phyloP scores from a whole-genome alignment of 2,329 filamentous ascomycete genomes.

The Venturia nashicola region DNA sequence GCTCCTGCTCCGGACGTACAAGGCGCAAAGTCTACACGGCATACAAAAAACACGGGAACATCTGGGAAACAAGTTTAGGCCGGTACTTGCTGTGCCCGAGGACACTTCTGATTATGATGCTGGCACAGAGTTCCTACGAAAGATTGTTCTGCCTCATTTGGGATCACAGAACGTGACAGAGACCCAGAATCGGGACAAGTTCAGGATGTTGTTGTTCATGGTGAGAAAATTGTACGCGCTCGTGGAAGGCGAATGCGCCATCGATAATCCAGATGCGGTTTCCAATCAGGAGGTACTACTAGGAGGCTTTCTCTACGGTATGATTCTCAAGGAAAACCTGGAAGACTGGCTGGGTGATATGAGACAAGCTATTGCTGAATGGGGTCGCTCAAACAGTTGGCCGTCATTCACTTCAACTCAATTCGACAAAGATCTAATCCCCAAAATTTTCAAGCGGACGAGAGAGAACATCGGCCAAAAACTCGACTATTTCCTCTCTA shows the following conservation, averaged over 20 bases:
- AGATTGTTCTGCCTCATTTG: constrained; percentile 82
- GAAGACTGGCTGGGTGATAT: constrained; percentile 78
- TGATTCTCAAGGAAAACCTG: constrained; percentile 88
- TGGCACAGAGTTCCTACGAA: constrained; percentile 80
- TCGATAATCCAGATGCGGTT: constrained; percentile 93
- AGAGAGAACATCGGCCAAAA: constrained; percentile 82
- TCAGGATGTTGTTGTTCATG: constrained; percentile 90
- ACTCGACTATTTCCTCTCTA: constrained; percentile 92
- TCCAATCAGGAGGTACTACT: constrained; percentile 93
- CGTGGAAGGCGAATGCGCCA: constrained; percentile 80
- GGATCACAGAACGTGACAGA: constrained; percentile 77
- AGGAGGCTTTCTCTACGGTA: constrained; percentile 85
- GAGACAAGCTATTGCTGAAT: constrained; percentile 39
- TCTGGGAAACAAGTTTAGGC: constrained; percentile 80
- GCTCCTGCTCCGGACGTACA: constrained; percentile 83
- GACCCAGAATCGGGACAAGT: constrained; percentile 80
- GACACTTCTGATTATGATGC: constrained; percentile 80
- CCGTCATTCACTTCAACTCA: constrained; percentile 58
- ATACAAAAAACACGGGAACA: constrained; percentile 73
- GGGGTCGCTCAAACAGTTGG: constrained; percentile 38
- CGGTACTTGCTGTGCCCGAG: constrained; percentile 72
- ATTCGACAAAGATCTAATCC: constrained; percentile 69
- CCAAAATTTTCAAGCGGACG: constrained; percentile 64
- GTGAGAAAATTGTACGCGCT: constrained; percentile 88
- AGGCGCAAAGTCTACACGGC: constrained; percentile 73